phyloP scores from a whole-genome alignment of 2,329 filamentous ascomycete species.

The Byssothecium circinans region DNA sequence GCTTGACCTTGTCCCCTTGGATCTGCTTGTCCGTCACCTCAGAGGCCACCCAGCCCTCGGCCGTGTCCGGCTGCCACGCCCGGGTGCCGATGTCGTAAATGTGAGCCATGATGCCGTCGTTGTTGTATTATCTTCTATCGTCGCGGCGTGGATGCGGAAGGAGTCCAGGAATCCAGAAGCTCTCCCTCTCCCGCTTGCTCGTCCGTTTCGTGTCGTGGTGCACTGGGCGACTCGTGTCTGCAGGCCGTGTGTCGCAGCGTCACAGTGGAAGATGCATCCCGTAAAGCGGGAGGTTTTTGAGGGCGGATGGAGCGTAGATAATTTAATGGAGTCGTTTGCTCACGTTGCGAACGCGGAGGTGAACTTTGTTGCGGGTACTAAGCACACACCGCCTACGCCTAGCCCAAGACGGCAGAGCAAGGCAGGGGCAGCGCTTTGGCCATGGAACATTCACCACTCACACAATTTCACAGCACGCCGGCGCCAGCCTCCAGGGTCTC shows the following conservation, averaged over 20 bases:
- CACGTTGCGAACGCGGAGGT: conserved; percentile 14
- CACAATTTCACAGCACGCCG: conserved; percentile 1
- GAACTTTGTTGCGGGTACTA: conserved; percentile 24
- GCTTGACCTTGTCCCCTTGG: conserved; percentile 81
- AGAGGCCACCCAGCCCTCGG: conserved; percentile 96
- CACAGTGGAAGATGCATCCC: conserved; percentile 34
- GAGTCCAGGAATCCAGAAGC: no score
- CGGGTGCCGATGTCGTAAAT: conserved; percentile 94
- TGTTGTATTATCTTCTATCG: conserved; percentile 12
- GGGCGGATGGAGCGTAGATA: conserved; percentile 1
- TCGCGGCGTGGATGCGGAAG: conserved; percentile 10
- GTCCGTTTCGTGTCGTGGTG: not conserved
- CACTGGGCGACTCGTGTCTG: conserved; percentile 18
- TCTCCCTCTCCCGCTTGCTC: conserved; percentile 8
- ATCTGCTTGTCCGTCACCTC: conserved; percentile 85
- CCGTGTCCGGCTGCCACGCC: conserved; percentile 96
- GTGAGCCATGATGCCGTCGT: conserved; percentile 69
- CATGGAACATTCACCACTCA: no score
- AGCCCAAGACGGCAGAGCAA: conserved; percentile 13
- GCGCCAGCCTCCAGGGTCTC: no score
- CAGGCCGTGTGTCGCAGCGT: conserved; percentile 28
- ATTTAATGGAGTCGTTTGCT: conserved; percentile 4
- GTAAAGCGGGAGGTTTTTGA: conserved; percentile 2
- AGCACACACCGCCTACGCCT: conserved; percentile 28
- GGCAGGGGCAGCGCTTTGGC: no score